Percentiles rank a stretch among this genome's conserved stretches.
Conservation (phyloP, 306 rosid genomes). For the Sophora flavescens region DNA sequence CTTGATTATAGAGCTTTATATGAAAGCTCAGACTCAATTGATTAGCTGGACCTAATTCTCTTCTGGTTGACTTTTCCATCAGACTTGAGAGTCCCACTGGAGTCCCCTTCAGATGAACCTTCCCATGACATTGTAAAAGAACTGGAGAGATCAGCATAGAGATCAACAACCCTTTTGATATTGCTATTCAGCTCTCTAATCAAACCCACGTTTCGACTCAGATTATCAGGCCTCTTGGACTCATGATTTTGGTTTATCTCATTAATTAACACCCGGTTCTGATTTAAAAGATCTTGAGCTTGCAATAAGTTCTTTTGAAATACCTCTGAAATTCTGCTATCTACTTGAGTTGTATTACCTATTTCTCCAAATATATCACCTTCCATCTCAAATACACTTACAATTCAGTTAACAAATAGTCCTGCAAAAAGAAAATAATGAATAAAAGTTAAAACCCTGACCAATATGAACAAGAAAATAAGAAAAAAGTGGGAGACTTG, state of each 20-base stretch:
- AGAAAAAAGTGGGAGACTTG: conserved; percentile 22
- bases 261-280: conserved; percentile 82
- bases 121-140: conserved; percentile 74
- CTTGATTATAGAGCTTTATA: conserved; percentile 37
- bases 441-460: conserved; percentile 24
- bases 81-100: conserved; percentile 74
- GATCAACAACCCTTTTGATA: conserved; percentile 92
- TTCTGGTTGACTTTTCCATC: conserved; percentile 80
- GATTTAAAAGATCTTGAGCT: conserved; percentile 92
- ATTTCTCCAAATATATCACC: conserved; percentile 72
- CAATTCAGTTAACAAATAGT: conserved; percentile 46
- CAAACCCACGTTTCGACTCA: conserved; percentile 81
- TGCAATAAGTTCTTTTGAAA: conserved; percentile 87
- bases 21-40: conserved; percentile 42
- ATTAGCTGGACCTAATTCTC: conserved; percentile 79
- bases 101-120: conserved; percentile 86
- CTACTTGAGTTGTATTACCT: conserved; percentile 68
- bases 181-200: conserved; percentile 90
- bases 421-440: conserved; percentile 56
- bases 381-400: conserved; percentile 62
- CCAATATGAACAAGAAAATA: conserved; percentile 32
- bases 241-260: conserved; percentile 93
- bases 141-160: conserved; percentile 83
- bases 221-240: conserved; percentile 78
- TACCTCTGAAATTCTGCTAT: conserved; percentile 70